phyloP scores from a whole-genome alignment of 129 eudicot genomes.

The Apium graveolens region DNA sequence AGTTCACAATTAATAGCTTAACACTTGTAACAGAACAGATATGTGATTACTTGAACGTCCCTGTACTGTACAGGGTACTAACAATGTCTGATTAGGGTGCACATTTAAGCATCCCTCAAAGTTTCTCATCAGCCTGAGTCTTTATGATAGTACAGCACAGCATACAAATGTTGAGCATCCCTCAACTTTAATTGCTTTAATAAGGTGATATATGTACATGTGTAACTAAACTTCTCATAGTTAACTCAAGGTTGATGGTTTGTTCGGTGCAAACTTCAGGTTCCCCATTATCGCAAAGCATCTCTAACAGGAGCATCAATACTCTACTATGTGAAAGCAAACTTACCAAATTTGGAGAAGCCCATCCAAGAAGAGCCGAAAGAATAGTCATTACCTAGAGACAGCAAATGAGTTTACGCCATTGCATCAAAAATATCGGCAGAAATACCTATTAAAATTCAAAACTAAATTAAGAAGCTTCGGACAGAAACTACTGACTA shows the following conservation, averaged over 20 bases:
- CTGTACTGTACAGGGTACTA: no score
- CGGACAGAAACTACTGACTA: slow-evolving; percentile 38
- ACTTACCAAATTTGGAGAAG: slow-evolving; percentile 94
- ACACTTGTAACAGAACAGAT: no score
- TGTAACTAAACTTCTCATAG: background rate
- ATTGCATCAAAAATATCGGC: background rate
- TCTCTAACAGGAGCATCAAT: background rate
- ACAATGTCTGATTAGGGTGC: no score
- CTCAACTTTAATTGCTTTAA: no score
- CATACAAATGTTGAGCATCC: background rate
- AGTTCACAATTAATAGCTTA: background rate
- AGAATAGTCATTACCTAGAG: slow-evolving; percentile 86
- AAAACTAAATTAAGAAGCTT: background rate
- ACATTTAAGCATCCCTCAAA: no score
- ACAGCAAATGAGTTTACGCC: slow-evolving; percentile 2
- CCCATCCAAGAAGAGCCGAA: slow-evolving; percentile 97
- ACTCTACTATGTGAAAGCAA: background rate
- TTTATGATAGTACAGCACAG: background rate
- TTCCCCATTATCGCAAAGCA: background rate
- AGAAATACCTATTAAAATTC: background rate
- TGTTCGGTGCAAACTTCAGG: no score
- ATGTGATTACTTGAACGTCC: background rate
- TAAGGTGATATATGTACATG: no score
- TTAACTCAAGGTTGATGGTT: background rate
- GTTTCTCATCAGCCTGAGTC: no score